Evolutionary conservation across 2,329 filamentous ascomycete species (phyloP), one percentile per base, ranked within the genome.

Genomic region (Neocucurbitaria cava): DNA sequence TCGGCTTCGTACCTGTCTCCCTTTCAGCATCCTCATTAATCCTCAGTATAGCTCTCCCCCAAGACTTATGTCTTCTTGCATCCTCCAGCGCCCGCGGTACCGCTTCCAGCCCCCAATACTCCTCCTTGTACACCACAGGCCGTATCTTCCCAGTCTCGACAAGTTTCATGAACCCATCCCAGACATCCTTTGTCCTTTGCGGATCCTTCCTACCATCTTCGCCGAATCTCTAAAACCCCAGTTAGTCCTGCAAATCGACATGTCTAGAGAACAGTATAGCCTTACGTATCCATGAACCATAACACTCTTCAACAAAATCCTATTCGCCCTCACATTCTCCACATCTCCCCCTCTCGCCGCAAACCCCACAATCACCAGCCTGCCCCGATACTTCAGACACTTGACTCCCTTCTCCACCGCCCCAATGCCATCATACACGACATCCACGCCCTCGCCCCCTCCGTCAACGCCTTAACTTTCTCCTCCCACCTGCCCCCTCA

Each of bases 371-470:
- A 87, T 74, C 2, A 88, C 76, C 17, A 88, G 71, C 28, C 80
- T 73, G 0, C 84, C 85, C 31, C 79, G 77, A 64, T 85, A 82
- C 21, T 77, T 82, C 28, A 85, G 70, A 59, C 83, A 85, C 53
- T 80, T 80, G 24, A 87, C 66, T 35, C 82, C 83, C 53, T 79
- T 78, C 55, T 82, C 78, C 7, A 87, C 82, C 21, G 84, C 76
- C 0, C 85, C 85, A 10, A 87, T 83, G 7, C 81, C 79, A 71
- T 88, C 85, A 35, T 83, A 83, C 11, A 87, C 81, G 0, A 85
- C 77, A 71, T 87, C 80, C 1, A 83, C 84, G 0, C 85, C 85
- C 26, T 76, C 72, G 0, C 79, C 79, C 1, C 68, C 0, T 69
- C 71, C 0, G 83, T 86, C 18, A 81, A 57, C 2, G 72, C 68